A percentile compares a stretch with the other conserved stretches of the same genome.
These are phyloP conservation scores for Sugiyamaella paludigena DNA, from an alignment of 1,139 yeast species.

Conservation along the genomic window DNA sequence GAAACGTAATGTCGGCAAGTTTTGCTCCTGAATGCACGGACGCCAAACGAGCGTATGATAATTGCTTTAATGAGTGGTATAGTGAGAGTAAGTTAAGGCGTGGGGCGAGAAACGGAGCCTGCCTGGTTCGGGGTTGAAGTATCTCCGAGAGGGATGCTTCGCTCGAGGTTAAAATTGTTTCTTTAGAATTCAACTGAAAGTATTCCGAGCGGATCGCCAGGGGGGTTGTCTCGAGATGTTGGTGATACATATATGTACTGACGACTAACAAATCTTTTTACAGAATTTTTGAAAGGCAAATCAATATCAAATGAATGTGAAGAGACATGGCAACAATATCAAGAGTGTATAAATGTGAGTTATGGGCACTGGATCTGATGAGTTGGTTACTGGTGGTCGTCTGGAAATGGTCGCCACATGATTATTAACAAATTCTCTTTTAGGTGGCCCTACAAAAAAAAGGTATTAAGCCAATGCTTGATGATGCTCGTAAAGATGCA, in stretches of 20 bases:
- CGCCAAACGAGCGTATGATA: conserved; percentile 79
- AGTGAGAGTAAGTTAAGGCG: conserved; percentile 75
- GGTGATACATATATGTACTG: neutral
- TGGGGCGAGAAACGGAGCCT: too few species aligned
- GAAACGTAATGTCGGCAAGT: conserved; percentile 71
- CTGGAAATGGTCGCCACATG: too few species aligned
- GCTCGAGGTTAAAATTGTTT: too few species aligned
- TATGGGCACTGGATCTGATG: too few species aligned
- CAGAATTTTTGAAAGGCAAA: conserved; percentile 65
- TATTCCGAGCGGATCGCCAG: too few species aligned
- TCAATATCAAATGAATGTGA: conserved; percentile 80
- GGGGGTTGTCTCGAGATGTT: too few species aligned
- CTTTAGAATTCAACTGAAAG: too few species aligned
- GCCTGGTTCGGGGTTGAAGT: too few species aligned
- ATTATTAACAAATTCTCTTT: neutral
- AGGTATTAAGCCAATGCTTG: conserved; percentile 80
- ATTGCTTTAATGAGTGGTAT: conserved; percentile 93
- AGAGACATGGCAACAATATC: conserved; percentile 82
- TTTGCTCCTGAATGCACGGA: conserved; percentile 97
- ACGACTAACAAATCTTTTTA: conserved; percentile 12
- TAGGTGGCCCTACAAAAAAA: conserved; percentile 59
- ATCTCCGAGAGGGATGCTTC: too few species aligned
- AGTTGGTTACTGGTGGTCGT: neutral
- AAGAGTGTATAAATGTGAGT: conserved; percentile 72
- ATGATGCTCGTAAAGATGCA: conserved; percentile 87